Evolutionary conservation across 192 early-diverging fungal genomes (phyloP).

Genomic region (Entophlyctis helioformis): DNA sequence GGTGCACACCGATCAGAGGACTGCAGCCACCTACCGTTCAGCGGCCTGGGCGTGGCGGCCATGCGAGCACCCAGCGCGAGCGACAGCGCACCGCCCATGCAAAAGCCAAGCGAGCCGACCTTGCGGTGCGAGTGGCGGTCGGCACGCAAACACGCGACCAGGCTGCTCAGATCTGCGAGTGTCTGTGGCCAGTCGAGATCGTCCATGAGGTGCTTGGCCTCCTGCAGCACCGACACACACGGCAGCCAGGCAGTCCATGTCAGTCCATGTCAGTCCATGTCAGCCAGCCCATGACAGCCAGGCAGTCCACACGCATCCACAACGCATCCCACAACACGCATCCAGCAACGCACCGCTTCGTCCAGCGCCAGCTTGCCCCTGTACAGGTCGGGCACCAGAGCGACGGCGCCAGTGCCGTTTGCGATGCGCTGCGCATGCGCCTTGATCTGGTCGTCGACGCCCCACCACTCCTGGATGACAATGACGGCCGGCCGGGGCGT

Average conservation of each 20-base stretch:
- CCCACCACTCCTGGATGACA: slow-evolving; percentile 28
- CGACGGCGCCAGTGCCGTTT: slow-evolving; percentile 23
- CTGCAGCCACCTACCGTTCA: slow-evolving; percentile 15
- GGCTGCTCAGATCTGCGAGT: slow-evolving; percentile 8
- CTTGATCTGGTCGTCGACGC: slow-evolving; percentile 26
- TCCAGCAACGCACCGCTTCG: slow-evolving; percentile 12
- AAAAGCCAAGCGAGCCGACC: slow-evolving; percentile 33
- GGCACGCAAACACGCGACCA: slow-evolving; percentile 4
- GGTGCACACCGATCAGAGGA: too few relatives aligned
- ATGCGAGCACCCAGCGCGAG: slow-evolving; percentile 26
- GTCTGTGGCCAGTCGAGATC: slow-evolving; percentile 30
- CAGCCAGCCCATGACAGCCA: too few relatives aligned
- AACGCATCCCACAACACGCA: too few relatives aligned
- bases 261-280: too few relatives aligned
- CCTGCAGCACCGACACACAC: slow-evolving; percentile 9
- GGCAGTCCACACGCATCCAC: too few relatives aligned
- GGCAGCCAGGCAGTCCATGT: too few relatives aligned
- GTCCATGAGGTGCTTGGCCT: slow-evolving; percentile 35
- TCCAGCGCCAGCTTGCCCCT: slow-evolving; percentile 34
- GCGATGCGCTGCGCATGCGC: slow-evolving; percentile 32
- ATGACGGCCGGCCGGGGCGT: slow-evolving; percentile 9
- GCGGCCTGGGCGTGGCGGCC: slow-evolving; percentile 1
- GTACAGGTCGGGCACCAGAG: slow-evolving; percentile 33
- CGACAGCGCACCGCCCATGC: slow-evolving; percentile 34
- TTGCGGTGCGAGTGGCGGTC: slow-evolving; percentile 10